Evolutionary conservation across 176 grass and related monocot genomes (phyloP).

Genomic region (Oryza coarctata): DNA sequence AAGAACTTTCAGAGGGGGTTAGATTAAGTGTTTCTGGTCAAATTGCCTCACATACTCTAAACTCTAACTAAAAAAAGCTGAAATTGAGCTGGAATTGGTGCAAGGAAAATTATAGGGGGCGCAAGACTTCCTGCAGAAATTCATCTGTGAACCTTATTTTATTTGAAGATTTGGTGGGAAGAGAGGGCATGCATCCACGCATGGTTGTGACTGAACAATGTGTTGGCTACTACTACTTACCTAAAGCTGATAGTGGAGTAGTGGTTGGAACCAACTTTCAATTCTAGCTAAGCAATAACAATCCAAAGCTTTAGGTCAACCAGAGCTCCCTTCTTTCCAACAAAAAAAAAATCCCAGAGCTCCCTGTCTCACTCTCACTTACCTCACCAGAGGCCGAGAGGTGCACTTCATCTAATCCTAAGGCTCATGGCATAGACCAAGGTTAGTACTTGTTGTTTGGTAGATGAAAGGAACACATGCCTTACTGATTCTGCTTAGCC

Average conservation of each 20-base stretch:
- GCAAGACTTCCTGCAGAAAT: slow-evolving; percentile 19
- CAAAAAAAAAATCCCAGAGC: not conserved
- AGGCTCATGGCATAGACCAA: slow-evolving; percentile 5
- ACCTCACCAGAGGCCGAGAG: slow-evolving; percentile 3
- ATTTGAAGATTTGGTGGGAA: slow-evolving; percentile 22
- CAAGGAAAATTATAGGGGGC: not conserved
- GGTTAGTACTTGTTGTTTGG: slow-evolving; percentile 38
- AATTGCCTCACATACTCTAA: not conserved
- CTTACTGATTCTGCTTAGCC: not conserved
- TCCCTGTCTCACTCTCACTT: slow-evolving; percentile 40
- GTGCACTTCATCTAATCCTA: slow-evolving; percentile 8
- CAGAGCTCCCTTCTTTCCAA: slow-evolving; percentile 2
- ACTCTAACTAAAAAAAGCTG: not conserved
- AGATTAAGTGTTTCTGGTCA: not conserved
- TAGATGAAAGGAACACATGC: slow-evolving; percentile 39
- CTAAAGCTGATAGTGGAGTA: slow-evolving; percentile 8
- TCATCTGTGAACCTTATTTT: not conserved
- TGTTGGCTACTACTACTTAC: not conserved
- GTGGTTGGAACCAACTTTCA: slow-evolving; percentile 39
- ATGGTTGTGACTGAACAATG: slow-evolving; percentile 6
- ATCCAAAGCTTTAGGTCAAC: slow-evolving; percentile 45
- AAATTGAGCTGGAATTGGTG: not conserved
- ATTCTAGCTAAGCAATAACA: slow-evolving; percentile 17
- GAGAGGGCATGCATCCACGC: not conserved
- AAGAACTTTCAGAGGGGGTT: not conserved